phyloP scores from a whole-genome alignment of 2,329 filamentous ascomycete genomes.

The Phialophora macrospora region DNA sequence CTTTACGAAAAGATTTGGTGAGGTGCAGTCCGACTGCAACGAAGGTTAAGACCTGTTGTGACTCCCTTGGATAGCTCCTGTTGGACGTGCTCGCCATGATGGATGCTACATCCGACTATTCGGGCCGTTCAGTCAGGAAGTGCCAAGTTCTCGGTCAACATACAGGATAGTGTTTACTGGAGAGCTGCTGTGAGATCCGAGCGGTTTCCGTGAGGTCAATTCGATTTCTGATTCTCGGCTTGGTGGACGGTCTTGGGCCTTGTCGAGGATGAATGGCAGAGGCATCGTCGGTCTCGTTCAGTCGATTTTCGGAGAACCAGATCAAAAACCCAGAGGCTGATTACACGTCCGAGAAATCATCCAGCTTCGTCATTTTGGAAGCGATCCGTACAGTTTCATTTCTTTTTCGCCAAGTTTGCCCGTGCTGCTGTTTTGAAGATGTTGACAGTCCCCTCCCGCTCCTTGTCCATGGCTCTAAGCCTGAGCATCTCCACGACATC shows the following conservation, averaged over 20 bases:
- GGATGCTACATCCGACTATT: background rate
- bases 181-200: background rate
- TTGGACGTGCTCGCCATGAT: background rate
- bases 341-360: background rate
- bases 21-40: background rate
- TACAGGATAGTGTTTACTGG: background rate
- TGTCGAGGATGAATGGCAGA: background rate
- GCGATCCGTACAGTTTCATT: slow-evolving; percentile 18
- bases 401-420: slow-evolving; percentile 38
- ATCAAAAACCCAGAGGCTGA: background rate
- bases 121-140: background rate
- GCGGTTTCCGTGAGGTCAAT: background rate
- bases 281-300: background rate
- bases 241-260: background rate
- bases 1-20: background rate
- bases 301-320: background rate
- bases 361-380: background rate
- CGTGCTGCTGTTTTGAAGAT: slow-evolving; percentile 31
- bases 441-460: slow-evolving; percentile 33
- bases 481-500: slow-evolving; percentile 61
- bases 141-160: background rate
- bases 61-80: background rate
- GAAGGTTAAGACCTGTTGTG: background rate
- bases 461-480: slow-evolving; percentile 62
- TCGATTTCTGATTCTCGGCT: background rate